Evolutionary conservation across 2,329 filamentous ascomycete genomes (phyloP).

Genomic region (Aspergillus quadricinctus): DNA sequence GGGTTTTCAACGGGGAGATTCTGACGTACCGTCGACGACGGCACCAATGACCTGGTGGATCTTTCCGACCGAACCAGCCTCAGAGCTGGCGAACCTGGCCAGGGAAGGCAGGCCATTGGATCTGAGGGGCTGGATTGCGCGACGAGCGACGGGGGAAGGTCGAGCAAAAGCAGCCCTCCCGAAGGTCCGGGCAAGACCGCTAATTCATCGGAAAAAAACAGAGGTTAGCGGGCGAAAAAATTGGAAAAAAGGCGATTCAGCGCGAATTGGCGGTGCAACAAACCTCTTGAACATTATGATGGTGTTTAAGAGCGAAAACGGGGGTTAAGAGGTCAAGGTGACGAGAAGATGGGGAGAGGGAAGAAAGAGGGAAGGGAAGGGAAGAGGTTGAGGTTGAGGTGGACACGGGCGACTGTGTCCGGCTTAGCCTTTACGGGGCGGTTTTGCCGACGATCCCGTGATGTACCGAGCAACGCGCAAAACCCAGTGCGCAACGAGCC

Average conservation of each 20-base stretch:
- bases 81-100: slow-evolving; percentile 60
- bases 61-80: slow-evolving; percentile 56
- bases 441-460: slow-evolving; percentile 42
- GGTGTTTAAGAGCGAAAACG: slow-evolving; percentile 44
- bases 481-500: background rate
- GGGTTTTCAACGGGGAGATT: slow-evolving; percentile 19
- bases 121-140: slow-evolving; percentile 54
- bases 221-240: slow-evolving; percentile 11
- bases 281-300: slow-evolving; percentile 61
- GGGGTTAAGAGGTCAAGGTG: slow-evolving; percentile 32
- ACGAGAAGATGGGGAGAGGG: slow-evolving; percentile 30
- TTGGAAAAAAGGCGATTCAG: slow-evolving; percentile 12
- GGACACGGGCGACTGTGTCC: slow-evolving; percentile 28
- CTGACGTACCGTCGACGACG: slow-evolving; percentile 85
- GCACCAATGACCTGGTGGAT: slow-evolving; percentile 90
- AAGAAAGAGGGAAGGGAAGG: slow-evolving; percentile 27
- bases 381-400: slow-evolving; percentile 26
- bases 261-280: slow-evolving; percentile 25
- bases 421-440: slow-evolving; percentile 39
- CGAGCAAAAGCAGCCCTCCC: slow-evolving; percentile 57
- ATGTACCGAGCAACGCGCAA: slow-evolving; percentile 32
- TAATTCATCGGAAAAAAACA: slow-evolving; percentile 33
- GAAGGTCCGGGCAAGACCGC: slow-evolving; percentile 63
- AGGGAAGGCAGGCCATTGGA: slow-evolving; percentile 57
- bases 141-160: slow-evolving; percentile 51